These are phyloP conservation scores for Sugiyamaella lignohabitans DNA, from an alignment of 805 yeast species.

Conservation along the genomic window DNA sequence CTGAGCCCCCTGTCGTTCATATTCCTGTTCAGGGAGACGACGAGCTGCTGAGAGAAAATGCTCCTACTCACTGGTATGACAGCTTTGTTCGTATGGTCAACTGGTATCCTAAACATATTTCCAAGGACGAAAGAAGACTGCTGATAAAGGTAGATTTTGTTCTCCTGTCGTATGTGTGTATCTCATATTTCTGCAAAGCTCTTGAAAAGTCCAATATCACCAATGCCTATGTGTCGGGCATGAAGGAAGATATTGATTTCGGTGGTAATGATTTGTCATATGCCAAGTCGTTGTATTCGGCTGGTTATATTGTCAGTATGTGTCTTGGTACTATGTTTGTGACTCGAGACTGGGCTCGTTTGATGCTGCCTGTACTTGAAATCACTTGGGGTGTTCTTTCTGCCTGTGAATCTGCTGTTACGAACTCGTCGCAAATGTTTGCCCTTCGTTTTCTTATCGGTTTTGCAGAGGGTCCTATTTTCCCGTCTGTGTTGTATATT, in stretches of 20 bases:
- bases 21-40: background rate
- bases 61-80: slow-evolving; percentile 22
- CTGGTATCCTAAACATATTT: slow-evolving; percentile 30
- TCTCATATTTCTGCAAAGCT: slow-evolving; percentile 42
- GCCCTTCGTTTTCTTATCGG: slow-evolving; percentile 42
- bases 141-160: slow-evolving; percentile 32
- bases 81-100: slow-evolving; percentile 23
- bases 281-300: slow-evolving; percentile 38
- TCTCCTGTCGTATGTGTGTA: slow-evolving; percentile 30
- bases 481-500: slow-evolving; percentile 38
- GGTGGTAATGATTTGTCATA: slow-evolving; percentile 42
- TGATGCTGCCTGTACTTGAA: slow-evolving; percentile 33
- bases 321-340: slow-evolving; percentile 35
- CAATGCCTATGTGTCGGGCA: slow-evolving; percentile 52
- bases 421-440: slow-evolving; percentile 31
- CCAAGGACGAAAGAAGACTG: slow-evolving; percentile 27
- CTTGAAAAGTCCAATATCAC: slow-evolving; percentile 45
- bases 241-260: slow-evolving; percentile 42
- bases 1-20: too few species aligned
- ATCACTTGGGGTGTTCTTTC: slow-evolving; percentile 36
- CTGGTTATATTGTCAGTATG: slow-evolving; percentile 45
- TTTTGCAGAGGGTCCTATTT: slow-evolving; percentile 39
- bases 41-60: slow-evolving; percentile 2
- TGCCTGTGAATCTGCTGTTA: slow-evolving; percentile 31
- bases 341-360: slow-evolving; percentile 32